Evolutionary conservation across 306 rosid species (phyloP).

Genomic region (Vigna angularis): DNA sequence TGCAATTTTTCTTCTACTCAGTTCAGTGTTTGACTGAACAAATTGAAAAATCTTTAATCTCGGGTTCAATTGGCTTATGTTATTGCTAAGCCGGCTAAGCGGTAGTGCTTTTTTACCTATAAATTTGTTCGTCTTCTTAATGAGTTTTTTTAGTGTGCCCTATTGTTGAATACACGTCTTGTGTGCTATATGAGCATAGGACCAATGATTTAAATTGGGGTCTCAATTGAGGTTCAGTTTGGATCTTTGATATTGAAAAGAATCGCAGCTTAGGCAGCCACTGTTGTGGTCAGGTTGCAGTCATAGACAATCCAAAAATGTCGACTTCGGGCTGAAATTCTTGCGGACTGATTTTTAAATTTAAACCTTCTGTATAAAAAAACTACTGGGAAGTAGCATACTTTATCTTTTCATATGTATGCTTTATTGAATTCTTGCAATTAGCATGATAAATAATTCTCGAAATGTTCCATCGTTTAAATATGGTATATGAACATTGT

Average conservation of each 20-base stretch:
- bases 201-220: background rate
- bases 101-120: background rate
- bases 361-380: background rate
- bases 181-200: conserved; percentile 3
- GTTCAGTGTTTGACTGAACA: background rate
- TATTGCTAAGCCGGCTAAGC: background rate
- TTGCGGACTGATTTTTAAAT: background rate
- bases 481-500: conserved; percentile 38
- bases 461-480: conserved; percentile 15
- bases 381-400: conserved; percentile 12
- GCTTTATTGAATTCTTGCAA: conserved; percentile 25
- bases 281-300: background rate
- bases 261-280: background rate
- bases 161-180: conserved; percentile 31
- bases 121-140: conserved; percentile 1
- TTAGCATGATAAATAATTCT: conserved; percentile 6
- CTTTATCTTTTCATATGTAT: background rate
- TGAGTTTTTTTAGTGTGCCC: background rate
- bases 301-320: background rate
- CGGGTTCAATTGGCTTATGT: background rate
- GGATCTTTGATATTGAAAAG: background rate
- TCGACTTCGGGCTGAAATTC: background rate
- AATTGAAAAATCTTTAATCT: background rate
- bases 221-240: background rate
- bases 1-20: background rate